Evolutionary conservation across 805 yeast species (phyloP), one percentile per base, ranked within the genome.

Genomic region (Saccharomyces eubayanus): DNA sequence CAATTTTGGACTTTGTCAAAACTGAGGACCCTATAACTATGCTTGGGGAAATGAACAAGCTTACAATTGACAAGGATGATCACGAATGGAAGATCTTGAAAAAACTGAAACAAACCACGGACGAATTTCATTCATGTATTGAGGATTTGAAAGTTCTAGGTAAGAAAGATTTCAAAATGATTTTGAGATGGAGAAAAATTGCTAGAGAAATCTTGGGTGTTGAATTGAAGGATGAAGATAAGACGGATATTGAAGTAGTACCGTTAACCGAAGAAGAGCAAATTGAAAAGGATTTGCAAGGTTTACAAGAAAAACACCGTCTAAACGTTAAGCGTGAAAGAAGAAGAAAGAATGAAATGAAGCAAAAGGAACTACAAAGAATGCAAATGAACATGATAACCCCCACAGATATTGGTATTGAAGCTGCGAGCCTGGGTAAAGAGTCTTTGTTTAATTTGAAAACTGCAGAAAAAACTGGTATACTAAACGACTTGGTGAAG

Each of bases 321-420:
- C 77, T 83, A 59, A 81, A 82, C 61, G 72, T 72, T 49, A 91
- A 85, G 70, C 83, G 97, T 65, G 96, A 86, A 61, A 88, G 84
- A 70, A 84, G 96, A 69, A 83, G 77, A 62, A 80, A 80, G 52
- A 90, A 94, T 68, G 97, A 91, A 71, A 59, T 71, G 57, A 89
- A 89, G 65, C 96, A 89, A 68, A 88, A 87, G 70, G 97, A 92
- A 67, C 81, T 92, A 49, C 77, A 79, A 49, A 82, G 98, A 74
- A 85, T 89, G 87, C 97, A 94, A 73, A 85, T 94, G 92, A 89
- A 88, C 70, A 91, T 94, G 96, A 75, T 87, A 55, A 88, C 97
- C 5, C 96, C 96, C 65, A 81, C 79, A 74, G 96, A 90, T 65
- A 83, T 94, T 58, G 97, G 98, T 79, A 77, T 89, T 52, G 99